Evolutionary conservation across 306 rosid genomes (phyloP).

Genomic region (Vicia faba): DNA sequence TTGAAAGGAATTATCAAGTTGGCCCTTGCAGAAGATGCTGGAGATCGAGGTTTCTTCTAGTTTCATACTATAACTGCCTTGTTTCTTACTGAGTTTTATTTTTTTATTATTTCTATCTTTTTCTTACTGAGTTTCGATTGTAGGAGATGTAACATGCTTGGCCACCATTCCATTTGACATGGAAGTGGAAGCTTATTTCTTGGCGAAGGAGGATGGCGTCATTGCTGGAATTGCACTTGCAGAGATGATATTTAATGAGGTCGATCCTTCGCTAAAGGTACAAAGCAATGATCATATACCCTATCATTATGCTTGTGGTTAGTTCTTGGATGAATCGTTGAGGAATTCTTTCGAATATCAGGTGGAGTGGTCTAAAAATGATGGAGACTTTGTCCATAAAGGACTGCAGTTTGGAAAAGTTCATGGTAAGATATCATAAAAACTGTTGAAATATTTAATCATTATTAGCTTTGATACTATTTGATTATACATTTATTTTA

Average conservation of each 20-base stretch:
- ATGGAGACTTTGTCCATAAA: conserved; percentile 73
- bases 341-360: conserved; percentile 42
- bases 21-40: conserved; percentile 88
- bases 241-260: conserved; percentile 76
- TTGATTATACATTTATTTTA: too few relatives aligned
- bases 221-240: conserved; percentile 85
- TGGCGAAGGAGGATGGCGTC: conserved; percentile 89
- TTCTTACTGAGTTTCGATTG: conserved; percentile 25
- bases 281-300: conserved; percentile 27
- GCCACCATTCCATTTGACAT: conserved; percentile 80
- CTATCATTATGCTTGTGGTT: conserved; percentile 31
- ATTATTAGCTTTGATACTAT: too few relatives aligned
- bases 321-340: conserved; percentile 32
- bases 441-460: neutral
- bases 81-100: too few relatives aligned
- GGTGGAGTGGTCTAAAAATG: conserved; percentile 87
- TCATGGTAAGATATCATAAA: conserved; percentile 53
- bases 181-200: conserved; percentile 85
- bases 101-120: too few relatives aligned
- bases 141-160: conserved; percentile 85
- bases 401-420: conserved; percentile 90
- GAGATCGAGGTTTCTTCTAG: conserved; percentile 52
- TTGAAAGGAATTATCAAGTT: conserved; percentile 67
- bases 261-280: conserved; percentile 87
- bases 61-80: too few relatives aligned